Evolutionary conservation across 805 yeast genomes (phyloP), one percentile per base, ranked within the genome.

Genomic region (Starmera caribaea): DNA sequence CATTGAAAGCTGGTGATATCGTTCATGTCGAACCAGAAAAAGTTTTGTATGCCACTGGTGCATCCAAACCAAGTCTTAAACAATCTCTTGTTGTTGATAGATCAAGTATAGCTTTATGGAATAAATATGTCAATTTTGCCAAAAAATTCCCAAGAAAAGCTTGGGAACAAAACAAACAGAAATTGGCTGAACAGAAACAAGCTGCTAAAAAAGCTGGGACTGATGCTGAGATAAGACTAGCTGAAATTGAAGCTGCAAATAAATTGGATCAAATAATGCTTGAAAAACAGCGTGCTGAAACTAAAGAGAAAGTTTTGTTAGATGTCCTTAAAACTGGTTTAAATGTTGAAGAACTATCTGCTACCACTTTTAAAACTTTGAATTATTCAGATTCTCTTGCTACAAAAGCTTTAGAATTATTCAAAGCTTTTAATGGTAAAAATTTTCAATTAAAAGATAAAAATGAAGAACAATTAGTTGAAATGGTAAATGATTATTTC

Each of bases 21-120:
- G 88, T 89, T 62, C 69, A 78, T 44, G 95, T 89, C 32, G 75
- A 72, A 37, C 97, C 97, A 10, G 89, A 81, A 45, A 79, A 81
- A 51, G 97, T 88, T 9, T 66, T 90, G 41, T 71, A 69, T 43
- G 96, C 96, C 2, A 63, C 89, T 60, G 97, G 97, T 45, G 76
- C 84, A 38, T 66, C 70, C 43, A 90, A 89, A 62, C 97, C 97
- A 38, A 69, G 83, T 41, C 59, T 82, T 35, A 72, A 71, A 47
- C 69, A 78, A 53, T 74, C 95, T 9, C 65, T 82, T 40, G 74
- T 74, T 47, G 69, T 80, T 34, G 95, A 87, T 57, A 76, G 74
- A 52, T 66, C 66, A 16, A 96, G 88, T 59, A 76, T 85, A 37
- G 64, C 70, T 24, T 71, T 73, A 45, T 90, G 89, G 92, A 87